Evolutionary conservation across 164 flowering plant species (phyloP).

Genomic region (Cinnamomum chago): DNA sequence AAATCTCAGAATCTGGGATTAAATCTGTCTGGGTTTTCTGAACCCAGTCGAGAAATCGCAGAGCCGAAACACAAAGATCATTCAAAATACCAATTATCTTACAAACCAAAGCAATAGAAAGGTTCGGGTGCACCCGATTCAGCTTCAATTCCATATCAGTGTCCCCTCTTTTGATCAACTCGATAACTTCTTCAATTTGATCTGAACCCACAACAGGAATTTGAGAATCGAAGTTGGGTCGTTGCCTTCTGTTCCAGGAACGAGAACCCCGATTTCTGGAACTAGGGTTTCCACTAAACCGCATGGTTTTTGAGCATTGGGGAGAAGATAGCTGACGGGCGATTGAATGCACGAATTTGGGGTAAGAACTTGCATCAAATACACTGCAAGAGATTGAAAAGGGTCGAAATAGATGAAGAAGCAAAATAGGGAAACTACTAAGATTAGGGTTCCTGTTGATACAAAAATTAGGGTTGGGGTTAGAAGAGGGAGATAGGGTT

Average conservation of each 20-base stretch:
- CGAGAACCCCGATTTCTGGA: not conserved
- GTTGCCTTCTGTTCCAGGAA: not conserved
- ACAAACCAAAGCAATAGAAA: slow-evolving; percentile 20
- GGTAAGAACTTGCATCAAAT: not conserved
- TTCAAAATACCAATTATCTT: slow-evolving; percentile 37
- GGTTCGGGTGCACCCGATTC: slow-evolving; percentile 15
- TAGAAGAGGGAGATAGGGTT: not conserved
- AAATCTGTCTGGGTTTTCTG: slow-evolving; percentile 12
- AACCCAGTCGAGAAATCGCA: slow-evolving; percentile 54
- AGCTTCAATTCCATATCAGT: slow-evolving; percentile 35
- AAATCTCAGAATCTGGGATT: slow-evolving; percentile 28
- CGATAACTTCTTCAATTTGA: slow-evolving; percentile 26
- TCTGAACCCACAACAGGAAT: slow-evolving; percentile 2
- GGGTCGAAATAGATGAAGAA: not conserved
- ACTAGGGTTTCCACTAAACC: not conserved
- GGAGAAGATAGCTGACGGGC: not conserved
- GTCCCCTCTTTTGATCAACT: slow-evolving; percentile 25
- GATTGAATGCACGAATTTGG: not conserved
- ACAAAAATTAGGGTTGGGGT: slow-evolving; percentile 5
- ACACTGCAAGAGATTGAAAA: not conserved
- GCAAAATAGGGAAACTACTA: not conserved
- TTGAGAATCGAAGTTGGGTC: not conserved
- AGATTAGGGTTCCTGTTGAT: not conserved
- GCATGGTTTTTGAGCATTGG: not conserved
- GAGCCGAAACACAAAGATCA: slow-evolving; percentile 33